Percentiles rank a stretch among this genome's conserved stretches.
Conservation (phyloP, 331 rosid species). For the Malus hybrid region DNA sequence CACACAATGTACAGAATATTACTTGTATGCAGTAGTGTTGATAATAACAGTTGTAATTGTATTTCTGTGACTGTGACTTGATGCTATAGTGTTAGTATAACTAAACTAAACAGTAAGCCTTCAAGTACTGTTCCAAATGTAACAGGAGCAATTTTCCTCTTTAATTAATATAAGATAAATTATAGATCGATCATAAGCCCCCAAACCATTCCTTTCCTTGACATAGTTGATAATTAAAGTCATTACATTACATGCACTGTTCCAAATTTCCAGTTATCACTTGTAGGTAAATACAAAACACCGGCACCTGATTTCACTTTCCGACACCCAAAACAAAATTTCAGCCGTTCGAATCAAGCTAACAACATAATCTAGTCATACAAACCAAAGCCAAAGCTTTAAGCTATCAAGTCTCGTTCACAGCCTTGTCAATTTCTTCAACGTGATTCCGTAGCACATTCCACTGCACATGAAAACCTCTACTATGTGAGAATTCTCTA, state of each 20-base stretch:
- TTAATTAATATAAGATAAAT: no score
- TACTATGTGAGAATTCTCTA: background rate
- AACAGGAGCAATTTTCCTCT: no score
- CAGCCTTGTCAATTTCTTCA: constrained; percentile 60
- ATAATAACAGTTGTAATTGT: background rate
- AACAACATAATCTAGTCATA: constrained; percentile 3
- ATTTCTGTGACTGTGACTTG: background rate
- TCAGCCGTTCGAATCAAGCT: background rate
- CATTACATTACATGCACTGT: background rate
- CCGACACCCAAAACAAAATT: background rate
- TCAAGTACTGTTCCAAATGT: background rate
- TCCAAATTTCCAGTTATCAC: background rate
- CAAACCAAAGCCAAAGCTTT: constrained; percentile 11
- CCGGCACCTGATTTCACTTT: background rate
- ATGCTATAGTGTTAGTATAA: background rate
- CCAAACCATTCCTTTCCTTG: background rate
- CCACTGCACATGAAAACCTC: constrained; percentile 56
- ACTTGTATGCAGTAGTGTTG: background rate
- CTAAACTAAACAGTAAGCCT: background rate
- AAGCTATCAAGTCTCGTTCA: constrained; percentile 38
- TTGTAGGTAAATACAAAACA: background rate
- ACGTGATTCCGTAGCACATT: constrained; percentile 58
- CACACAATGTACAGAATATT: constrained; percentile 45
- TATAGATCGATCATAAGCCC: no score
- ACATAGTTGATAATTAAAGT: background rate